phyloP scores from a whole-genome alignment of 202 grass and related monocot genomes.

The Hordeum pubiflorum region DNA sequence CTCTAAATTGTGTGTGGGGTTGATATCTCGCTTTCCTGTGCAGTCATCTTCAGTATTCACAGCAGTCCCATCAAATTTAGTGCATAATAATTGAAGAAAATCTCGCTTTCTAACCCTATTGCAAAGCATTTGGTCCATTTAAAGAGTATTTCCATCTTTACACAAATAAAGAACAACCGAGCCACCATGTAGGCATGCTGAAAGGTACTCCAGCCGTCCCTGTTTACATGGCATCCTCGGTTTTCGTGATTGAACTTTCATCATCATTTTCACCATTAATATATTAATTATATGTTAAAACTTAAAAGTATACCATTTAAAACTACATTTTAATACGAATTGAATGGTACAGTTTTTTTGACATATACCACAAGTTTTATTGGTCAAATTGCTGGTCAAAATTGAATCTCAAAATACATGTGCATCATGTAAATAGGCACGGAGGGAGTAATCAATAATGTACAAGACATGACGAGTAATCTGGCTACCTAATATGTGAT shows the following conservation, averaged over 20 bases:
- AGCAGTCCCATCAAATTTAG: neutral
- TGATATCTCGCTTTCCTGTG: neutral
- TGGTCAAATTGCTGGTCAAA: too few species aligned
- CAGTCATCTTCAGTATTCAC: neutral
- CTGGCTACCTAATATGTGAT: neutral
- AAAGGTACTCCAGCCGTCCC: neutral
- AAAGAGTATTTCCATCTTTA: neutral
- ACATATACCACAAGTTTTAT: too few species aligned
- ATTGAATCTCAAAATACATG: too few species aligned
- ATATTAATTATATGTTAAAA: too few species aligned
- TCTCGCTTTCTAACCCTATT: neutral
- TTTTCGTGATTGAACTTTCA: too few species aligned
- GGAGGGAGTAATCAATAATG: neutral
- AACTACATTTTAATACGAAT: too few species aligned
- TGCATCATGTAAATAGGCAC: too few species aligned
- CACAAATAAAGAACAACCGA: neutral
- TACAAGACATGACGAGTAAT: neutral
- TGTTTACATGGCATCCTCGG: too few species aligned
- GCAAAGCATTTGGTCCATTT: slow-evolving; percentile 4
- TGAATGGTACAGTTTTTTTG: too few species aligned
- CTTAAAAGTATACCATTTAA: too few species aligned
- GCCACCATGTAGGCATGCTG: slow-evolving; percentile 1
- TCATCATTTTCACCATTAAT: too few species aligned
- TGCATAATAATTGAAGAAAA: neutral
- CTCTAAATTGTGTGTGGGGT: neutral